Evolutionary conservation across 306 rosid species (phyloP), one percentile per base, ranked within the genome.

Genomic region (Cyclanthera cordifolia): DNA sequence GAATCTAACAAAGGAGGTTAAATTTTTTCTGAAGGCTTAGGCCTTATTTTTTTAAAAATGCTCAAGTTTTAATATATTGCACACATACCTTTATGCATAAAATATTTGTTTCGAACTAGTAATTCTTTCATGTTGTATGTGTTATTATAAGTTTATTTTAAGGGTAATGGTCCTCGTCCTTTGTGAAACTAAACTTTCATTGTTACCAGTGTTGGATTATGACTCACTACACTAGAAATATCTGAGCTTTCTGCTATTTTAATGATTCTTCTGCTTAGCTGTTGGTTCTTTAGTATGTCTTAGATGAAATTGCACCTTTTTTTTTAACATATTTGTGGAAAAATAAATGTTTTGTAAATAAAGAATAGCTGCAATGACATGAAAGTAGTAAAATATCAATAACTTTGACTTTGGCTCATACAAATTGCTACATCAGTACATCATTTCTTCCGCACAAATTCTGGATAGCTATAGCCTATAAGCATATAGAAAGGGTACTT

Each of bases 331-430:
- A 60, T 60, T 17, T 60, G 21, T 3, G 47, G 48, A 60, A 60
- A n/a, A n/a, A 34, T 8, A 7, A 60, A 32, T 37, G 16, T 59
- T 59, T 34, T 34, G 8, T 60, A 60, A 17, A 11, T 16, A 16
- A 28, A 28, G 43, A 32, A 32, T 32, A 32, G 4, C 37, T 32
- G 1, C 4, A 32, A 32, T 32, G 37, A 32, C 37, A 32, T 7
- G 43, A 23, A 28, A 58, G 43, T 58, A 45, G 65, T 58, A 58
- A 58, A 58, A 58, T 58, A 58, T 58, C 65, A 16, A 57, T 8
- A 6, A 57, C 45, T 57, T 58, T 58, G 15, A 34, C 45, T 28
- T 30, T 58, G 21, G 65, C 21, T 30, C 6, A 58, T 58, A 58
- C 9, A 16, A 27, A 28, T 58, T 58, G 12, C 17, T 58, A 27